Evolutionary conservation across 352 stramenopile species (phyloP).

Genomic region (Pythium brassicae): DNA sequence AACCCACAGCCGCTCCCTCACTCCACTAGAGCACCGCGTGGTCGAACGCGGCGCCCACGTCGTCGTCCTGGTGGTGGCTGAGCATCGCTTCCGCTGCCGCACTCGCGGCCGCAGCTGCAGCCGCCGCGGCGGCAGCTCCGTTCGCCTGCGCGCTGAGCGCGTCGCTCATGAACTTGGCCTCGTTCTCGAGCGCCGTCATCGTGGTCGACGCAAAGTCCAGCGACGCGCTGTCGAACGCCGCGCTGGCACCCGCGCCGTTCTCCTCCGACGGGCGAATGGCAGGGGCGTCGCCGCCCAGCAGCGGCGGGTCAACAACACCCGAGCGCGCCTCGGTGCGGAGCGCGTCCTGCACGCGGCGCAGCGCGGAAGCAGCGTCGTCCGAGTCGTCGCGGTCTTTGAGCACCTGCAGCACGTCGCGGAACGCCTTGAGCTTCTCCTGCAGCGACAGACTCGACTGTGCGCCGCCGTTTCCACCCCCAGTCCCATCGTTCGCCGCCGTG

Average conservation of each 20-base stretch:
- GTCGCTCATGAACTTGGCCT: conserved; percentile 14
- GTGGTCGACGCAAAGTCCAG: conserved; percentile 12
- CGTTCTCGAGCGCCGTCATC: conserved; percentile 14
- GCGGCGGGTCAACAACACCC: no score
- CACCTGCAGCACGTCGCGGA: conserved; percentile 72
- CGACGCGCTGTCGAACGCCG: conserved; percentile 12
- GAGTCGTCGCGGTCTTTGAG: conserved; percentile 66
- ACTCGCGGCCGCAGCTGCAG: no score
- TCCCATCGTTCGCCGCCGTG: background rate
- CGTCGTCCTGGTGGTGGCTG: background rate
- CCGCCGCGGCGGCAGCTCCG: background rate
- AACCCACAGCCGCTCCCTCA: background rate
- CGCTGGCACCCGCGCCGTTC: background rate
- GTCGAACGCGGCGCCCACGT: conserved; percentile 1
- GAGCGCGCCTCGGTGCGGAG: conserved; percentile 42
- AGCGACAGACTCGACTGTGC: conserved; percentile 35
- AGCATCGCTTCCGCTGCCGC: conserved; percentile 1
- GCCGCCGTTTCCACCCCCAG: no score
- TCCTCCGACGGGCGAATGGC: background rate
- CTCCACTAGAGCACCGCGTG: background rate
- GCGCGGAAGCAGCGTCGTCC: conserved; percentile 47
- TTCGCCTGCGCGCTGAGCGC: conserved; percentile 5
- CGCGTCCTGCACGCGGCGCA: conserved; percentile 61
- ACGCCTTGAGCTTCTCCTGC: conserved; percentile 78
- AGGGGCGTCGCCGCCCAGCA: no score